phyloP scores from a whole-genome alignment of 257 asterid species.

The Capsicum pubescens region DNA sequence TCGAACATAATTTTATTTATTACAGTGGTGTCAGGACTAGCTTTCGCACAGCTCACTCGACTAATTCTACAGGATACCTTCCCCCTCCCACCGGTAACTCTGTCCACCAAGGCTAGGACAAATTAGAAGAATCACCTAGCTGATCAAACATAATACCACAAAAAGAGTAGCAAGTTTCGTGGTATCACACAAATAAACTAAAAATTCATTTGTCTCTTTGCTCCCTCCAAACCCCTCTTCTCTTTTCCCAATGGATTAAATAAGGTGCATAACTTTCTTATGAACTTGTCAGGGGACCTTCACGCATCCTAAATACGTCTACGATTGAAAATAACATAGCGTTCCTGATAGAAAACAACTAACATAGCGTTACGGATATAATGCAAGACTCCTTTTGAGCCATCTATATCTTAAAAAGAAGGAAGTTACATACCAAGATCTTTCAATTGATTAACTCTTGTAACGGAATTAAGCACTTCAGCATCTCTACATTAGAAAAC shows the following conservation, averaged over 20 bases:
- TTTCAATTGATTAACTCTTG: constrained; percentile 90
- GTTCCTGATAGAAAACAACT: background rate
- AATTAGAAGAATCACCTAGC: too few relatives aligned
- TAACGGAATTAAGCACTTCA: constrained; percentile 73
- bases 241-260: background rate
- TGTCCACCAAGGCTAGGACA: too few relatives aligned
- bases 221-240: background rate
- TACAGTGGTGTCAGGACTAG: too few relatives aligned
- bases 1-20: too few relatives aligned
- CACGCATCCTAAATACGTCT: too few relatives aligned
- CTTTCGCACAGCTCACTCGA: too few relatives aligned
- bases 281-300: background rate
- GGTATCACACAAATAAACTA: background rate
- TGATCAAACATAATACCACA: background rate
- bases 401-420: background rate
- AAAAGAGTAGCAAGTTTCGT: background rate
- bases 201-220: background rate
- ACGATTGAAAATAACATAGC: too few relatives aligned
- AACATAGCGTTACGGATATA: background rate
- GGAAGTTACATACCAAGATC: constrained; percentile 67
- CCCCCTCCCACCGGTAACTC: too few relatives aligned
- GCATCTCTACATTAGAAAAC: constrained; percentile 66
- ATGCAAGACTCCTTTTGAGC: background rate
- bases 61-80: too few relatives aligned
- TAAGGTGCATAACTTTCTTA: background rate